Base-by-base conservation (phyloP, 108 stramenopile genomes). In the Cyclotella sp. region DNA sequence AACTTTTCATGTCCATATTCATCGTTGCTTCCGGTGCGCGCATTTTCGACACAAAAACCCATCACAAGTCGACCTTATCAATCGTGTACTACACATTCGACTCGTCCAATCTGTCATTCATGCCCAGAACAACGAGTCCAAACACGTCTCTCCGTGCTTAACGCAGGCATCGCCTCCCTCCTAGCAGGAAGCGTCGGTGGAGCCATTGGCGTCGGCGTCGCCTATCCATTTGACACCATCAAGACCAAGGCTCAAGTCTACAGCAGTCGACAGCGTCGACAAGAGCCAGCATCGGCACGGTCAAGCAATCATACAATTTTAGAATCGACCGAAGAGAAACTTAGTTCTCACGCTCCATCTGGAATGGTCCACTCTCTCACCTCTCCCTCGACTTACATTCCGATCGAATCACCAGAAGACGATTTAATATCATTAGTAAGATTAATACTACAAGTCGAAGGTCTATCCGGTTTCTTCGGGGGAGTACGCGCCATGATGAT, bases 401-500 rank as follows among this genome's bases (percentile, higher is more conserved):
- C 52, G 39, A 57, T 72, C 27, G 55, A 67, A 67, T 66, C 70
- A 0, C 68, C 63, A 16, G 71, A 65, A 27, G 71, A 79, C 24
- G 78, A 79, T 47, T 58, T 77, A 49, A 30, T 79, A 59, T 71
- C 76, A 4, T 57, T 79, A 11, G 63, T 79, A 22, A 68, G 67
- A 39, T 24, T 75, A 16, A 70, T 80, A 52, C 68, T 76, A 3
- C 46, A 78, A 43, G 28, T 27, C 10, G 83, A 84, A 27, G 85
- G 85, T 0, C 26, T 82, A 21, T 64, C 54, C 18, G 82, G 82
- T 19, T 83, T 86, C 58, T 86, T 74, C 61, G 82, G 82, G 5
- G 85, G 85, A 19, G 85, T 86, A 7, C 77, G 83, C 65, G 82
- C 66, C 9, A 83, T 86, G 85, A 82, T 86, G 77, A 81, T 83